Evolutionary conservation across 2,329 filamentous ascomycete species (phyloP).

Genomic region (Dendrostoma leiphaemia): DNA sequence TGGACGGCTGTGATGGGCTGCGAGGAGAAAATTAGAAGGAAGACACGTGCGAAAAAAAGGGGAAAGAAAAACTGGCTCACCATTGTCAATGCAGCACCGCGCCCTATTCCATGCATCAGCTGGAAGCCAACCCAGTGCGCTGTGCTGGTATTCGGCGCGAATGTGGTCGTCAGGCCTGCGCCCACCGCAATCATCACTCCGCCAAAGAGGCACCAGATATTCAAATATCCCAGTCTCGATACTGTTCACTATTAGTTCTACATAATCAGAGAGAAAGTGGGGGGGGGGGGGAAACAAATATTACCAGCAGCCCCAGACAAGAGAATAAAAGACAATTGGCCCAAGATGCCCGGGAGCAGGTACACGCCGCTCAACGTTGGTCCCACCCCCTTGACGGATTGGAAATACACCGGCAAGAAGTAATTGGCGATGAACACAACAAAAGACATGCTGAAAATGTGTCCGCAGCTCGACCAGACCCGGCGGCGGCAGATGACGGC

Average conservation of each 20-base stretch:
- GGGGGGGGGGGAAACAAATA: fast-evolving
- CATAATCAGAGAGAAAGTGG: background rate
- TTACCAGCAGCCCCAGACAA: background rate
- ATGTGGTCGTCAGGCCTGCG: constrained; percentile 53
- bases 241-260: background rate
- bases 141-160: constrained; percentile 43
- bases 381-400: background rate
- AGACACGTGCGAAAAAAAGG: too few species aligned
- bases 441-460: background rate
- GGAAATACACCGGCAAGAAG: constrained; percentile 7
- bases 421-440: background rate
- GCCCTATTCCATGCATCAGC: constrained; percentile 40
- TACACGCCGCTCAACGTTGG: constrained; percentile 1
- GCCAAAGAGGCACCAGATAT: constrained; percentile 38
- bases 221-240: constrained; percentile 39
- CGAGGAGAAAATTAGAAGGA: constrained; percentile 14
- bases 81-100: constrained; percentile 45
- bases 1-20: constrained; percentile 41
- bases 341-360: background rate
- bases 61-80: background rate
- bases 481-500: background rate
- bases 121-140: constrained; percentile 58
- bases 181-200: constrained; percentile 42
- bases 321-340: background rate
- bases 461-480: background rate